phyloP scores from a whole-genome alignment of 257 asterid genomes.

The Sherardia arvensis region DNA sequence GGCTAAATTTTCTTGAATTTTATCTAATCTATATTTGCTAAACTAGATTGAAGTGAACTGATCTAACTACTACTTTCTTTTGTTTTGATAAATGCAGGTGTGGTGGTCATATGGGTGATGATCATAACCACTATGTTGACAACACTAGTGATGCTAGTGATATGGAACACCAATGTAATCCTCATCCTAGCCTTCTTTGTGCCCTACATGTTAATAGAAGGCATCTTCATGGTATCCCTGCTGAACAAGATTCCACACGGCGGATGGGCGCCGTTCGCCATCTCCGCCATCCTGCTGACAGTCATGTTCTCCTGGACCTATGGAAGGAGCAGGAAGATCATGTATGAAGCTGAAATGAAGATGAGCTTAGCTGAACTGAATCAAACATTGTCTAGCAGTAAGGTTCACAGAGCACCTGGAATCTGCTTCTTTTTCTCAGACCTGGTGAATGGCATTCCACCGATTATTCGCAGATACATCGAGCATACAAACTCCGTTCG shows the following conservation, averaged over 20 bases:
- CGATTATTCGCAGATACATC: slow-evolving; percentile 51
- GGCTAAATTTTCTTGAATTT: no score
- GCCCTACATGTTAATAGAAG: slow-evolving; percentile 44
- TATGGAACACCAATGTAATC: slow-evolving; percentile 38
- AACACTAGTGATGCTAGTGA: slow-evolving; percentile 46
- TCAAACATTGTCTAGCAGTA: slow-evolving; percentile 22
- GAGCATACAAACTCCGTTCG: slow-evolving; percentile 40
- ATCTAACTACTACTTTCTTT: no score
- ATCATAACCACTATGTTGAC: slow-evolving; percentile 53
- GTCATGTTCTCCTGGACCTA: slow-evolving; percentile 60
- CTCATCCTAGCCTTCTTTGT: slow-evolving; percentile 40
- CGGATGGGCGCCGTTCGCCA: slow-evolving; percentile 70
- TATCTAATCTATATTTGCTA: no score
- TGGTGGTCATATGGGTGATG: slow-evolving; percentile 76
- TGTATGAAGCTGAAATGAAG: slow-evolving; percentile 39
- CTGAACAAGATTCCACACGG: slow-evolving; percentile 67
- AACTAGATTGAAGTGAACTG: no score
- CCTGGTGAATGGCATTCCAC: slow-evolving; percentile 53
- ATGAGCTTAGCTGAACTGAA: slow-evolving; percentile 39
- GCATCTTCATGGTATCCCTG: slow-evolving; percentile 51
- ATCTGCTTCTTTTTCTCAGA: slow-evolving; percentile 55
- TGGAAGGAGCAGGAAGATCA: slow-evolving; percentile 41
- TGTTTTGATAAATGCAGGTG: slow-evolving; percentile 11
- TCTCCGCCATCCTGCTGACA: slow-evolving; percentile 38
- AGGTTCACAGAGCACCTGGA: slow-evolving; percentile 33